Evolutionary conservation across 192 early-diverging fungal genomes (phyloP), one percentile per base, ranked within the genome.

Genomic region (Ambispora gerdemannii): DNA sequence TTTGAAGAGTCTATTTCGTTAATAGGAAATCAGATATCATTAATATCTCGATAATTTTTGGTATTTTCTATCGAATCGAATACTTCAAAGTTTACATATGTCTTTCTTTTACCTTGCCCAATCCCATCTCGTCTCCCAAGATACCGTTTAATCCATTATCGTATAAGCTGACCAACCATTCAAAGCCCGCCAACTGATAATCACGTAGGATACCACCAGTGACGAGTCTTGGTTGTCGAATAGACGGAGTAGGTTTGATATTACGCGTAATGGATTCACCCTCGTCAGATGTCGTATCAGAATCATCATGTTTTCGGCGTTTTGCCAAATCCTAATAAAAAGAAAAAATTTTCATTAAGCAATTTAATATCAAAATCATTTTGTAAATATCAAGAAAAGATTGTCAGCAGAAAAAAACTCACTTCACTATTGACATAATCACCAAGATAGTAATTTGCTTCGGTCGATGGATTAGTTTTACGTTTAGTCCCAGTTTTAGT

Each of bases 111-210:
- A 85, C 86, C 75, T 95, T 93, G 63, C 93, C 93, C 19, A 95
- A 80, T 49, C 93, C 95, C 95, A 97, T 95, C 64, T 96, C 93
- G 78, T 97, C 97, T 7, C 93, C 95, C 43, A 97, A 74, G 72
- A 97, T 97, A 22, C 97, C 97, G 65, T 96, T 97, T 20, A 97
- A 76, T 15, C 97, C 95, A 76, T 97, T 96, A 62, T 96, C 94
- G 80, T 93, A 98, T 4, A 98, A 80, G 73, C 87, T 91, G 52
- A 93, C 89, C 69, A 98, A 77, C 97, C 97, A 98, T 75, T 97
- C 94, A 69, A 97, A 87, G 58, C 97, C 97, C 1, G 90, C 91
- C 50, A 96, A 74, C 77, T 98, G 97, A 79, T 97, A 97, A 47
- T 96, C 93, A 25, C 93, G 86, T 78, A 98, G 82, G 22, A 91